Percentiles rank a stretch among this genome's conserved stretches.
Evolutionary conservation across 2,329 filamentous ascomycete species (phyloP).

Genomic region (Colletotrichum graminicola): DNA sequence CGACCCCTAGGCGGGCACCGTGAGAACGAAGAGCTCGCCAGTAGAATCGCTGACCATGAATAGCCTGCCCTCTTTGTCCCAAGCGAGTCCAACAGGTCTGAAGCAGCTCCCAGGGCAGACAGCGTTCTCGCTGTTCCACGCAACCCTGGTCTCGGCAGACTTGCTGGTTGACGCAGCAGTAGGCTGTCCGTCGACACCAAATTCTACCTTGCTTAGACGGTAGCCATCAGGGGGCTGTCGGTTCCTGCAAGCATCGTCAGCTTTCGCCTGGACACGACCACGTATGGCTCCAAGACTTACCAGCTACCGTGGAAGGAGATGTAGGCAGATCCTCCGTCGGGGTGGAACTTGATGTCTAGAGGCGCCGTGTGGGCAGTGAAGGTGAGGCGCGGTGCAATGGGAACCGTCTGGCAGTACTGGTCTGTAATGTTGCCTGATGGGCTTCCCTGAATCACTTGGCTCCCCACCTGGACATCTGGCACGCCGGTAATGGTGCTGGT

Average conservation of each 20-base stretch:
- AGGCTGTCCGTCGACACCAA: conserved; percentile 52
- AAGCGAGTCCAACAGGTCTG: conserved; percentile 70
- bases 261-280: not conserved
- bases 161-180: conserved; percentile 51
- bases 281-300: conserved; percentile 52
- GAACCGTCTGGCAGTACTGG: conserved; percentile 54
- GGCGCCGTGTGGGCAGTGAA: conserved; percentile 77
- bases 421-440: conserved; percentile 45
- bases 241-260: conserved; percentile 46
- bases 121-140: conserved; percentile 62
- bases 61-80: conserved; percentile 64
- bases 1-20: conserved; percentile 28
- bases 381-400: conserved; percentile 66
- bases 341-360: conserved; percentile 77
- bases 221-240: conserved; percentile 53
- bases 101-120: conserved; percentile 70
- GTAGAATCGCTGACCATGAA: conserved; percentile 75
- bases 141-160: conserved; percentile 59
- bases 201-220: conserved; percentile 53
- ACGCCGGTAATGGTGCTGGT: conserved; percentile 58
- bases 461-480: conserved; percentile 58
- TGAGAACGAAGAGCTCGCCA: conserved; percentile 73
- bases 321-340: conserved; percentile 69
- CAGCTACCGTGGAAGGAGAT: conserved; percentile 82
- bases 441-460: conserved; percentile 61